Base-by-base conservation (phyloP, 2,329 filamentous ascomycete species). In the Ceratocystiopsis sp. region DNA sequence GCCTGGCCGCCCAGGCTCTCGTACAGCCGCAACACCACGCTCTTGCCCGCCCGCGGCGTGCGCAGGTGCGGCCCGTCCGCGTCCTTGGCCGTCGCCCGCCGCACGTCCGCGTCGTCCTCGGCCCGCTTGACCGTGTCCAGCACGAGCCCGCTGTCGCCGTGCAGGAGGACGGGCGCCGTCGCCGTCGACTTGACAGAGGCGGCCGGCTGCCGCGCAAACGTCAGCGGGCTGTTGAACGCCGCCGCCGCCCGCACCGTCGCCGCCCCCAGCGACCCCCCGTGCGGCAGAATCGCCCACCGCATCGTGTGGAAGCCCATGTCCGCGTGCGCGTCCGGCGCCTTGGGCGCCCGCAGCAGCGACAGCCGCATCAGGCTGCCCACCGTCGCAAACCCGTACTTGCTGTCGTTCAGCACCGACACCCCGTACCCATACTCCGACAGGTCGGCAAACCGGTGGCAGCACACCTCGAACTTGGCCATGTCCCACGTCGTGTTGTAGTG, bases 401-500 rank as follows among this genome's bases (percentile, higher is more conserved):
- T 73, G 55, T 82, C 78, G 55, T 82, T 82, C 29, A 82, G 62
- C 42, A 82, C 71, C 2, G 73, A 76, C 4, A 82, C 74, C 41
- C 79, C 79, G 54, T 82, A 84, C 35, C 69, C 71, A 51, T 75
- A 61, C 57, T 84, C 79, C 2, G 73, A 79, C 18, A 84, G 61
- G 53, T 84, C 79, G 14, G 79, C 78, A 65, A 74, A 84, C 55
- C 80, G 80, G 62, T 84, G 79, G 56, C 73, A 78, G 66, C 78
- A 82, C 35, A 84, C 79, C 62, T 84, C 79, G 53, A 84, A 84
- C 53, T 83, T 83, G 54, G 80, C 80, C 79, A 84, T 83, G 56
- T 84, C 80, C 80, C 80, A 76, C 65, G 68, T 81, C 3, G 91
- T 98, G 64, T 98, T 98, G 71, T 95, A 96, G 63, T 98, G 91